A percentile compares a stretch with the other conserved stretches of the same genome.
phyloP scores from a whole-genome alignment of 768 basidiomycete species.

The Gautieria morchelliformis region DNA sequence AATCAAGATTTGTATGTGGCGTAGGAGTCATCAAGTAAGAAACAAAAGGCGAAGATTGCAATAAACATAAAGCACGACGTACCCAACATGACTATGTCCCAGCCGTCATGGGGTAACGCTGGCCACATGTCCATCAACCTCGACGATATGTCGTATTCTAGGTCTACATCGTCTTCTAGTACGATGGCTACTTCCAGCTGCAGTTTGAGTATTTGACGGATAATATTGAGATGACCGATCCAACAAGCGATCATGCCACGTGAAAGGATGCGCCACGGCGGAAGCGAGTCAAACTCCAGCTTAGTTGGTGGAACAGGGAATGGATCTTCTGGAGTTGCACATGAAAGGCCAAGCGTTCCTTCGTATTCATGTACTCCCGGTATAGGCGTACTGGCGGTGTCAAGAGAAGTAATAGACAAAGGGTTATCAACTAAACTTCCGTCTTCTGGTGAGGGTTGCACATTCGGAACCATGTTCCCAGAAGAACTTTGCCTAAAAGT shows the following conservation, averaged over 20 bases:
- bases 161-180: slow-evolving; percentile 75
- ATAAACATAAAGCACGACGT: slow-evolving; percentile 8
- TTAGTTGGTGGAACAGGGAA: background rate
- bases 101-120: slow-evolving; percentile 43
- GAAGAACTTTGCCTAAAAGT: background rate
- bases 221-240: background rate
- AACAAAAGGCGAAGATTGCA: background rate
- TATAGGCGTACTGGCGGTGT: background rate
- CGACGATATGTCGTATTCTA: slow-evolving; percentile 50
- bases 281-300: background rate
- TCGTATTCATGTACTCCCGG: background rate
- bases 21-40: no score
- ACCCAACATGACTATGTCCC: slow-evolving; percentile 74
- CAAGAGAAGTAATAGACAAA: background rate
- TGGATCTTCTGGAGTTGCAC: background rate
- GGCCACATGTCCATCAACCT: slow-evolving; percentile 39
- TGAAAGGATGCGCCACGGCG: background rate
- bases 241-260: slow-evolving; percentile 4
- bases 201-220: background rate
- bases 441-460: no score
- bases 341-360: background rate
- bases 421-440: no score
- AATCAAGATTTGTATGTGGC: background rate
- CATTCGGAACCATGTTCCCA: background rate
- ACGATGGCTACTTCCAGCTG: slow-evolving; percentile 34